Evolutionary conservation across 2,329 filamentous ascomycete species (phyloP).

Genomic region (Venturia pyrina): DNA sequence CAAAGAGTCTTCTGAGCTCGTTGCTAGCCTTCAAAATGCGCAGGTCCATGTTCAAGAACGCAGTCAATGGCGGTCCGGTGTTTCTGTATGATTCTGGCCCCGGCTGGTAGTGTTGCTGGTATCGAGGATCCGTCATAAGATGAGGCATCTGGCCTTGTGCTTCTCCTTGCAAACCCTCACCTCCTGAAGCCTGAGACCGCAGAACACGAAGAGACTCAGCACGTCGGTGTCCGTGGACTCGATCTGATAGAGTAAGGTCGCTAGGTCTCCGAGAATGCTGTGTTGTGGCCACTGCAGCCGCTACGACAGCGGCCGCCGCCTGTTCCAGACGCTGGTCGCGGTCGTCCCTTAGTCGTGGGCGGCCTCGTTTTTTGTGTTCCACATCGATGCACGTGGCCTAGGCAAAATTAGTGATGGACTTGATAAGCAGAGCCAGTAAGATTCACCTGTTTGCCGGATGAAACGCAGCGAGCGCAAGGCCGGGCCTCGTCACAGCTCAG

Average conservation of each 20-base stretch:
- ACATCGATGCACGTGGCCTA: constrained; percentile 75
- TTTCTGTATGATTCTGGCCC: constrained; percentile 15
- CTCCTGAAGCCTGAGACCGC: constrained; percentile 2
- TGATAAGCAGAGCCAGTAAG: neutral
- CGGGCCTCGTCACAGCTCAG: constrained; percentile 58
- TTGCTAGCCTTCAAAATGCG: constrained; percentile 36
- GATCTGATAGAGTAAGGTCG: neutral
- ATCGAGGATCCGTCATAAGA: constrained; percentile 14
- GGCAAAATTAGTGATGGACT: neutral
- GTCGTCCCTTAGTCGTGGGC: constrained; percentile 65
- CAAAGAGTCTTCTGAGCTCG: constrained; percentile 34
- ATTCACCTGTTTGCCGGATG: constrained; percentile 59
- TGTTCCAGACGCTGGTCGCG: constrained; percentile 9
- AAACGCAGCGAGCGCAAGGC: constrained; percentile 67
- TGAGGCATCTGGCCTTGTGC: constrained; percentile 6
- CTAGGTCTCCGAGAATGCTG: neutral
- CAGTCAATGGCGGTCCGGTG: constrained; percentile 19
- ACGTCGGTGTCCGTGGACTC: neutral
- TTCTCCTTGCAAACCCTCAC: constrained; percentile 1
- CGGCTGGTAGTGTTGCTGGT: constrained; percentile 12
- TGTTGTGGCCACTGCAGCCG: neutral
- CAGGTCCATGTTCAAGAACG: constrained; percentile 38
- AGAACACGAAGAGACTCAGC: constrained; percentile 10
- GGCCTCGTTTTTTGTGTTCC: constrained; percentile 74
- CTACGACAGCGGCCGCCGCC: constrained; percentile 8